Evolutionary conservation across 345 rosid genomes (phyloP), one percentile per base, ranked within the genome.

Genomic region (Anacardium occidentale): DNA sequence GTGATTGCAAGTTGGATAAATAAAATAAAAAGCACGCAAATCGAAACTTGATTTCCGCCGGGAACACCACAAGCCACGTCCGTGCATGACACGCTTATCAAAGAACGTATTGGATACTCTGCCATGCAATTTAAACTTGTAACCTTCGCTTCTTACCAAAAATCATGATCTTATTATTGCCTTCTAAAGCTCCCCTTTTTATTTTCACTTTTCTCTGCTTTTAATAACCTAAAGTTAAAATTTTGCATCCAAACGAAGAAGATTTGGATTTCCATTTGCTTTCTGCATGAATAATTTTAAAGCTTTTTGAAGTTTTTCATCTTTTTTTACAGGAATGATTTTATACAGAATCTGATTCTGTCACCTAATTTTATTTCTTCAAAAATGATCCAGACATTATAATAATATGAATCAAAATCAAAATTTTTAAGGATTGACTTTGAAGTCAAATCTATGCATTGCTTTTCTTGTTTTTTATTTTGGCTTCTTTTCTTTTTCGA

Each of bases 91-190:
- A 75, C 96, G 73, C 21, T 77, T 74, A 52, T 75, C 84, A 40
- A 83, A 81, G 80, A 21, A 85, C 84, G 90, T 84, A 83, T 69
- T 42, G 66, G 79, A 71, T 73, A 66, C 71, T 64, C 74, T 86
- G 91, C 96, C 96, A 90, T 90, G 98, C 83, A 78, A 74, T 69
- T 73, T 7, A 73, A 68, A 75, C 72, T 3, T 5, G 59, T 87
- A 79, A 82, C 47, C 55, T 73, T 75, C 84, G 73, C 87, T 25
- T 76, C 83, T 76, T 81, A 84, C 93, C 73, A 88, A 82, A 89
- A 84, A 92, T 90, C 93, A 90, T 90, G 77, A 80, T 87, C 89
- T 84, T 88, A 84, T 92, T 77, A 90, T 90, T 86, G 86, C 85
- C 51, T 74, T 82, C 71, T 48, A 69, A 80, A 78, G 79, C 66